Evolutionary conservation across 495 filamentous ascomycete genomes (phyloP).

Genomic region (Aspergillus saccharolyticus): DNA sequence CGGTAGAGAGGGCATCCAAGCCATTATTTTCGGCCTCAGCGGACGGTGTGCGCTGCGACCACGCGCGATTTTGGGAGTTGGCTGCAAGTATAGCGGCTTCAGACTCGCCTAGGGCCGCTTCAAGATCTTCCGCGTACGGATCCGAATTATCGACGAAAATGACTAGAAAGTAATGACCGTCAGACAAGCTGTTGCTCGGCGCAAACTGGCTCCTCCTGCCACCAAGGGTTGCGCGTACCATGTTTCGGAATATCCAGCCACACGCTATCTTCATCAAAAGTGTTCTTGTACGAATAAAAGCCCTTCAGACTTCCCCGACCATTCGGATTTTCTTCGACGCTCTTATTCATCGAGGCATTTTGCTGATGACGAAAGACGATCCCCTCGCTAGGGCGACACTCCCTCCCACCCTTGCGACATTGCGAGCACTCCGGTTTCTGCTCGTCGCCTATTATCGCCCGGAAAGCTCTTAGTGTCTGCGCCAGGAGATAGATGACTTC

Average conservation of each 20-base stretch:
- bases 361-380: constrained; percentile 68
- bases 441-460: constrained; percentile 45
- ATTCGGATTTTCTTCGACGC: constrained; percentile 30
- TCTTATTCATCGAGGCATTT: constrained; percentile 65
- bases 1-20: constrained; percentile 53
- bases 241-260: constrained; percentile 63
- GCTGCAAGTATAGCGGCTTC: constrained; percentile 30
- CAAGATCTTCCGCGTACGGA: constrained; percentile 54
- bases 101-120: constrained; percentile 31
- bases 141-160: constrained; percentile 62
- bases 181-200: constrained; percentile 7
- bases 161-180: constrained; percentile 32
- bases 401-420: constrained; percentile 55
- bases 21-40: constrained; percentile 42
- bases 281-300: constrained; percentile 69
- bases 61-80: constrained; percentile 30
- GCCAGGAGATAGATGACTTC: not conserved
- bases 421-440: constrained; percentile 54
- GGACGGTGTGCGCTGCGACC: constrained; percentile 17
- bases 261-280: constrained; percentile 54
- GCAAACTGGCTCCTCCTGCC: not conserved
- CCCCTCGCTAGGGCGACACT: constrained; percentile 58
- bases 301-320: constrained; percentile 48
- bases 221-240: constrained; percentile 25
- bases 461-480: constrained; percentile 11